Base-by-base conservation (phyloP, 2,329 filamentous ascomycete genomes). In the Fusarium sp. region DNA sequence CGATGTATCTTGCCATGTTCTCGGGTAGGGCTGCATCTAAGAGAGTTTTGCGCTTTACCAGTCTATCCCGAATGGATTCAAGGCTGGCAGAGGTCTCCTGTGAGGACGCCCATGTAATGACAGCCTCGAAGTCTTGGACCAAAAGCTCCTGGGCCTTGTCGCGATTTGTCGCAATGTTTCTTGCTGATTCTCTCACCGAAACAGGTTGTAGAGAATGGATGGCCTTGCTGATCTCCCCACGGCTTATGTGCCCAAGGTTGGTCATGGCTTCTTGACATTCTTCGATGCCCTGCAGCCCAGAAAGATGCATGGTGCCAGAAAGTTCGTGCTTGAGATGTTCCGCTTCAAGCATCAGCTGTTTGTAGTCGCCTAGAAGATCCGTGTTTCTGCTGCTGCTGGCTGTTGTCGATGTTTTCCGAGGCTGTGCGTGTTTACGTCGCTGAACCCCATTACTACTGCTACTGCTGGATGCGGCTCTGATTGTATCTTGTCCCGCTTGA, bases 131-230 rank as follows among this genome's bases (percentile, higher is more conserved):
- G 22, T 60, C 57, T 33, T 60, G 30, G 4, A 43, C 27, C 17
- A 60, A 43, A 40, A 60, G 57, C 11, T 60, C 25, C 37, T 60
- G 57, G 22, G 57, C 57, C 57, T 60, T 60, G 57, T 15, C 57
- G 4, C 57, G 20, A 20, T 60, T 60, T 32, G 57, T 7, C 4
- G 25, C 25, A 45, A 60, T 45, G 12, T 15, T 32, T 43, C 57
- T 60, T 3, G 57, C 57, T 14, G 57, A 37, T 10, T 60, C 57
- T 45, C 57, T 60, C 12, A 27, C 57, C 8, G 57, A 60, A 11
- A 60, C 17, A 15, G 57, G 57, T 32, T 60, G 57, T 4, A 40
- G 25, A 30, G 57, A 40, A 30, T 30, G 33, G 15, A 45, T 32
- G 57, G 35, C 25, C 25, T 32, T 43, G 15, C 38, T 37, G 27